Conservation (phyloP, 2,329 filamentous ascomycete species). For the Aspergillus cejpii region DNA sequence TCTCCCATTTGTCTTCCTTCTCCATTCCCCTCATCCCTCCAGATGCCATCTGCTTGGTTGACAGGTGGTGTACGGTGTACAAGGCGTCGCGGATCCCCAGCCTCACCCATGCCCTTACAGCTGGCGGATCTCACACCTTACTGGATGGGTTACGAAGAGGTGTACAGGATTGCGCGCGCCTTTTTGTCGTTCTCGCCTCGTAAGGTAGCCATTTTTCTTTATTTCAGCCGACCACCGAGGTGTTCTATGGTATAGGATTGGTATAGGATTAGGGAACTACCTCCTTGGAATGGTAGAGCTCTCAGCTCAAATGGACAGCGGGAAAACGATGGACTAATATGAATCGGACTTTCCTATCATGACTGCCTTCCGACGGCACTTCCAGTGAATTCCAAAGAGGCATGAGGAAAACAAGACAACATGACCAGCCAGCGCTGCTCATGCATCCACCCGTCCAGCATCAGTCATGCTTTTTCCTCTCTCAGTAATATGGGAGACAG, state of each 20-base stretch:
- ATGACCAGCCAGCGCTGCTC: not conserved
- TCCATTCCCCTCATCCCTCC: not conserved
- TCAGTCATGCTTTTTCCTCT: not conserved
- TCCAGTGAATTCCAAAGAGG: not conserved
- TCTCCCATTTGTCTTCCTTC: constrained; percentile 2
- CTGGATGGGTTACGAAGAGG: constrained; percentile 5
- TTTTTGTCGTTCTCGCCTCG: not conserved
- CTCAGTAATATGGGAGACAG: not conserved
- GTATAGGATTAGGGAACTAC: too few species aligned
- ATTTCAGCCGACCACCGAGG: too few species aligned
- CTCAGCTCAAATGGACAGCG: too few species aligned
- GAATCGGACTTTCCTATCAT: not conserved
- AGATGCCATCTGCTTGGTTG: not conserved
- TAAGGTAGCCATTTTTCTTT: not conserved
- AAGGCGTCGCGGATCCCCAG: not conserved
- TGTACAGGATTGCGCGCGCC: not conserved
- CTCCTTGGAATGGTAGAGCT: too few species aligned
- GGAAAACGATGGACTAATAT: too few species aligned
- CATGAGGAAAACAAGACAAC: not conserved
- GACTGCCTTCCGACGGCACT: not conserved
- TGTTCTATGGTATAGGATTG: too few species aligned
- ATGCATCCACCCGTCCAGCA: not conserved
- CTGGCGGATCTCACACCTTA: not conserved
- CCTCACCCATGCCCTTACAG: not conserved
- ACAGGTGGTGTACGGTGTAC: not conserved